phyloP scores from a whole-genome alignment of 2,329 filamentous ascomycete genomes.

The Whalleya microplaca region DNA sequence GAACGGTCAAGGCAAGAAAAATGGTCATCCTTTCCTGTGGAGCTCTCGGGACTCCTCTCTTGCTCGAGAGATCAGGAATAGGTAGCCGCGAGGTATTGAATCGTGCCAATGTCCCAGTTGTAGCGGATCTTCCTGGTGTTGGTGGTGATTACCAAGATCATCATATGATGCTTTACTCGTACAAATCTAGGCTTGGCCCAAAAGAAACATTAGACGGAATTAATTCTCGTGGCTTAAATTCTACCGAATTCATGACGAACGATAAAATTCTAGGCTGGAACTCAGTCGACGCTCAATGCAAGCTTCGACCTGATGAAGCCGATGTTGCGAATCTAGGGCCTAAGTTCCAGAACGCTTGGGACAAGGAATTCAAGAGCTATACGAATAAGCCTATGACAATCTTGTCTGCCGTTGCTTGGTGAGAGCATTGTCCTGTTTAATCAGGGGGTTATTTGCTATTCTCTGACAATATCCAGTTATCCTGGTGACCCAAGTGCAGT shows the following conservation, averaged over 20 bases:
- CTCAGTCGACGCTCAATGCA: conserved; percentile 56
- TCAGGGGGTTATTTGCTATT: background rate
- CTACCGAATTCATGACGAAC: conserved; percentile 45
- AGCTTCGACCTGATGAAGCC: conserved; percentile 48
- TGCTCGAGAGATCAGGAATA: conserved; percentile 56
- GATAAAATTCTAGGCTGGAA: conserved; percentile 62
- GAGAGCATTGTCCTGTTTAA: conserved; percentile 18
- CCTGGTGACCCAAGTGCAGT: conserved; percentile 46
- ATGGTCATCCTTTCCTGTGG: conserved; percentile 49
- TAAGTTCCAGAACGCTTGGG: conserved; percentile 57
- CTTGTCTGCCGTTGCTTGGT: conserved; percentile 42
- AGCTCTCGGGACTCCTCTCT: conserved; percentile 45
- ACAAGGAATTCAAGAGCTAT: conserved; percentile 52
- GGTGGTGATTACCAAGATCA: conserved; percentile 53
- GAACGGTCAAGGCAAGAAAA: conserved; percentile 47
- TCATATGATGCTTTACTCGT: conserved; percentile 52
- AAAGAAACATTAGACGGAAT: conserved; percentile 19
- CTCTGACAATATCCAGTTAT: conserved; percentile 34
- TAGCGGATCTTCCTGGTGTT: conserved; percentile 49
- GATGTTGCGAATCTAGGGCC: conserved; percentile 51
- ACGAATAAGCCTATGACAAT: conserved; percentile 54
- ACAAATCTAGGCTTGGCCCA: conserved; percentile 33
- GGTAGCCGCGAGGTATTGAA: conserved; percentile 48
- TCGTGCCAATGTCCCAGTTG: conserved; percentile 33
- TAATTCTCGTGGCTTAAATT: background rate